Evolutionary conservation across 768 basidiomycete species (phyloP).

Genomic region (Mycena vitilis): DNA sequence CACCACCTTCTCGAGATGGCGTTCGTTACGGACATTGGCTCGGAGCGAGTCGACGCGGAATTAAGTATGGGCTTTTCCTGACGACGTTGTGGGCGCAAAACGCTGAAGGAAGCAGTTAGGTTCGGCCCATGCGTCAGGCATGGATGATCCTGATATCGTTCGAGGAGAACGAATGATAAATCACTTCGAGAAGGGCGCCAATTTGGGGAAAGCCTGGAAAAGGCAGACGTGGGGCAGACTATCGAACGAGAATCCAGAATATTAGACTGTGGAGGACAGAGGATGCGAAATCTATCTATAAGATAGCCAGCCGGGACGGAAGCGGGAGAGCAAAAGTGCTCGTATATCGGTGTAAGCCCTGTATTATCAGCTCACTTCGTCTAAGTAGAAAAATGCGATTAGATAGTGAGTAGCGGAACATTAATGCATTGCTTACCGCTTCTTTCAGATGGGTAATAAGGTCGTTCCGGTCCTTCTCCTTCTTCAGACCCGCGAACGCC

Average conservation of each 20-base stretch:
- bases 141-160: no score
- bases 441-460: constrained; percentile 88
- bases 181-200: no score
- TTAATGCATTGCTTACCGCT: constrained; percentile 57
- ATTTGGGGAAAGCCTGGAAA: background rate
- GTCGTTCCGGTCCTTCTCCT: constrained; percentile 97
- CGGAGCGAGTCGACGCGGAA: no score
- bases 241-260: background rate
- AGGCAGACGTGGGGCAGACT: no score
- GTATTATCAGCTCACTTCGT: background rate
- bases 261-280: background rate
- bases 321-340: background rate
- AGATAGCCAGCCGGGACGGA: background rate
- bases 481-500: constrained; percentile 99
- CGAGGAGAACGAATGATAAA: no score
- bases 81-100: no score
- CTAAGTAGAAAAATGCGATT: background rate
- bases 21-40: no score
- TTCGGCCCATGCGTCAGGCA: no score
- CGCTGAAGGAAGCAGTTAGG: no score
- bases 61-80: no score
- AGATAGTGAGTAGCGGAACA: no score
- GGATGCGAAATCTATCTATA: background rate
- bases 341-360: background rate
- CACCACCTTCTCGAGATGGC: no score